phyloP scores from a whole-genome alignment of 2,329 filamentous ascomycete species.

The Nemania sp. region DNA sequence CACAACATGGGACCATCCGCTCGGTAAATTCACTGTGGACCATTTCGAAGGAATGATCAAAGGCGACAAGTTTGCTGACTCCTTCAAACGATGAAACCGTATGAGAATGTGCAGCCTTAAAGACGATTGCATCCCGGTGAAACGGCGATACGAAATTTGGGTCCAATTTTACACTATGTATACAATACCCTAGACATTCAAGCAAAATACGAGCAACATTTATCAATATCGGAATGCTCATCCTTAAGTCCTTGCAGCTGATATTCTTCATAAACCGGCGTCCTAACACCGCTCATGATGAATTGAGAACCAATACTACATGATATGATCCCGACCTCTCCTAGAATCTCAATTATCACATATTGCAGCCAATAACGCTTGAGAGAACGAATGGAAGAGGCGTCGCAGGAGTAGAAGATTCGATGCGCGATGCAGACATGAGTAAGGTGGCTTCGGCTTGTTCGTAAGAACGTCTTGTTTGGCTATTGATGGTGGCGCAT shows the following conservation, averaged over 20 bases:
- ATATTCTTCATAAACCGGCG: background rate
- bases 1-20: slow-evolving; percentile 5
- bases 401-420: no score
- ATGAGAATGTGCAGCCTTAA: background rate
- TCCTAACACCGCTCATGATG: background rate
- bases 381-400: background rate
- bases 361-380: slow-evolving; percentile 6
- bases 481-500: no score
- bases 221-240: no score
- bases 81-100: slow-evolving; percentile 21
- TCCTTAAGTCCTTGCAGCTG: no score
- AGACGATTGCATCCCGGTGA: slow-evolving; percentile 8
- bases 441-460: background rate
- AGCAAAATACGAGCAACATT: no score
- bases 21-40: slow-evolving; percentile 7
- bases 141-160: slow-evolving; percentile 10
- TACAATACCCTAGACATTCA: no score
- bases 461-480: background rate
- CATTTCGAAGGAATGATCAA: background rate
- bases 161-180: background rate
- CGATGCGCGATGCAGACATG: no score
- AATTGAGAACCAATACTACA: slow-evolving; percentile 16
- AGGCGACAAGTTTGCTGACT: slow-evolving; percentile 12
- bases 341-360: slow-evolving; percentile 17
- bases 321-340: slow-evolving; percentile 18